Conservation (phyloP, 2,329 filamentous ascomycete species). For the Fusarium transvaalense region DNA sequence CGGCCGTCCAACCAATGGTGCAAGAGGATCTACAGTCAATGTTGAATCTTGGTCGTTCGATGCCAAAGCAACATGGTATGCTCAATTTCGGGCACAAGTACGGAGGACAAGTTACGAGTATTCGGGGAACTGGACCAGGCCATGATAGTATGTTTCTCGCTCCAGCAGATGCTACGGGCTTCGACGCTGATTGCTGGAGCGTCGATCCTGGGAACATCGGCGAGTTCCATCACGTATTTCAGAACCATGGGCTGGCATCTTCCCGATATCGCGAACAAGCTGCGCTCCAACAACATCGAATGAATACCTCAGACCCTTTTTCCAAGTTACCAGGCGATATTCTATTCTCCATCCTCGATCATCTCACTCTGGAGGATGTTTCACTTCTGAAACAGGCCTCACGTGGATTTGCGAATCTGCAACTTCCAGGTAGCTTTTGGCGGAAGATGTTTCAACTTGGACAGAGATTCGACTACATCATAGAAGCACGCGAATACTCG, state of each 20-base stretch:
- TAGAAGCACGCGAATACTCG: neutral
- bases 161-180: too few relatives aligned
- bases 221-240: neutral
- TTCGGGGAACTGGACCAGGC: too few relatives aligned
- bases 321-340: neutral
- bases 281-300: neutral
- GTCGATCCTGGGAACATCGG: neutral
- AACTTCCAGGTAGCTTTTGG: neutral
- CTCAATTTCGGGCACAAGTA: too few relatives aligned
- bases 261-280: fast-evolving
- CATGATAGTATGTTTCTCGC: too few relatives aligned
- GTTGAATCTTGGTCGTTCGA: constrained; percentile 1
- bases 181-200: too few relatives aligned
- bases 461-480: neutral
- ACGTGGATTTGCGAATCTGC: neutral
- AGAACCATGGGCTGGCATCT: neutral
- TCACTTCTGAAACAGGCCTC: neutral
- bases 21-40: neutral
- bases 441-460: neutral
- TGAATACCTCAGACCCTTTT: neutral
- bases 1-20: neutral
- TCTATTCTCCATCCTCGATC: neutral
- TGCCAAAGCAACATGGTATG: neutral
- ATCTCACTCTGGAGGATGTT: neutral
- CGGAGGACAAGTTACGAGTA: too few relatives aligned